Percentiles rank a stretch among this genome's conserved stretches.
These are phyloP conservation scores for Carex scoparia DNA, from an alignment of 176 grass and related monocot species.

Conservation along the genomic window DNA sequence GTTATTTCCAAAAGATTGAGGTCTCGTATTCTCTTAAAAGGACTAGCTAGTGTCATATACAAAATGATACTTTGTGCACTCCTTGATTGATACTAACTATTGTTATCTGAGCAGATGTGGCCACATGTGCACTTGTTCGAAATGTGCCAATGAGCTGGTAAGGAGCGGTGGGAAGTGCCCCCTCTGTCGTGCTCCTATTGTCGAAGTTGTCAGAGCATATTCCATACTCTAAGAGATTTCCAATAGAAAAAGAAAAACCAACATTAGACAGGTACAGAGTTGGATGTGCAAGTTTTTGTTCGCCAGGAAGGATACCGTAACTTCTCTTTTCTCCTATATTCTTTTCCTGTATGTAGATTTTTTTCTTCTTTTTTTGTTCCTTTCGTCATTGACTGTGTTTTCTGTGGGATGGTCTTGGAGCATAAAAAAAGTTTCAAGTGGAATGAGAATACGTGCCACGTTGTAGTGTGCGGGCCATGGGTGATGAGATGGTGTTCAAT, in stretches of 20 bases:
- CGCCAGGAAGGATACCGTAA: not conserved
- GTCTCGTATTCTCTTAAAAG: not conserved
- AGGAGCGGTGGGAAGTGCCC: constrained; percentile 86
- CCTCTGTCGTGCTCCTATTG: constrained; percentile 82
- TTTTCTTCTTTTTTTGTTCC: constrained; percentile 27
- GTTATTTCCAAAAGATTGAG: not conserved
- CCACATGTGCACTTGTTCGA: constrained; percentile 98
- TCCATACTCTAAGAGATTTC: constrained; percentile 48
- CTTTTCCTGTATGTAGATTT: constrained; percentile 29
- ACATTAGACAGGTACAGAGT: constrained; percentile 38
- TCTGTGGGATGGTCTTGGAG: constrained; percentile 24
- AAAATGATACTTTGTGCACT: not conserved
- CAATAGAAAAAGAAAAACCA: constrained; percentile 34
- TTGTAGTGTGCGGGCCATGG: not conserved
- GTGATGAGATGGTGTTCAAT: constrained; percentile 21
- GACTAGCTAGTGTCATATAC: not conserved
- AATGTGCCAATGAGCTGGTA: constrained; percentile 88
- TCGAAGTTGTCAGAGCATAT: constrained; percentile 88
- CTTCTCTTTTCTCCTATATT: not conserved
- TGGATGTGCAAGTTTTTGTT: constrained; percentile 29
- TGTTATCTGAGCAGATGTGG: constrained; percentile 57
- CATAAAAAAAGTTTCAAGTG: constrained; percentile 31
- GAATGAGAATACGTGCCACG: not conserved
- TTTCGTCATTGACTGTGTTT: constrained; percentile 15
- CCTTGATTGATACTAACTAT: not conserved